Percentiles rank a stretch among this genome's conserved stretches.
Conservation (phyloP, 371 early-diverging fungal genomes). For the Saksenaea oblongispora region DNA sequence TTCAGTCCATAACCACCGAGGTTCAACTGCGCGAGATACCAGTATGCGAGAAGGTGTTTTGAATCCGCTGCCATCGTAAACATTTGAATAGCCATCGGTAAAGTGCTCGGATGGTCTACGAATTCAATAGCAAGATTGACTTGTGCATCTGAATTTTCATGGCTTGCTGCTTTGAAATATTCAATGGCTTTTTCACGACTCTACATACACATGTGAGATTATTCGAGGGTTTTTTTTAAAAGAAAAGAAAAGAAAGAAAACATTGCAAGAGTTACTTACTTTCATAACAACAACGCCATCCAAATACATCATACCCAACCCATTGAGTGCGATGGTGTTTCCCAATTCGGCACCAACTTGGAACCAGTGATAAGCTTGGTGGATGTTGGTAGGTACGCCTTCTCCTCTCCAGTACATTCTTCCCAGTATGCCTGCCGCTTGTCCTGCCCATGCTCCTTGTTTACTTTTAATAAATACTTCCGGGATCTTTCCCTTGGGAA, state of each 20-base stretch:
- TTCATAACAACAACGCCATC: slow-evolving; percentile 63
- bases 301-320: slow-evolving; percentile 83
- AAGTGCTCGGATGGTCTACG: slow-evolving; percentile 28
- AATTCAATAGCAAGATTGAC: slow-evolving; percentile 55
- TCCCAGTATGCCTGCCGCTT: slow-evolving; percentile 82
- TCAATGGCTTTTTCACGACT: slow-evolving; percentile 55
- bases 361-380: slow-evolving; percentile 78
- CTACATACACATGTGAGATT: slow-evolving; percentile 1
- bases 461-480: slow-evolving; percentile 22
- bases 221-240: slow-evolving; percentile 2
- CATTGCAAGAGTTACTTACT: too few relatives aligned
- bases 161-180: slow-evolving; percentile 67
- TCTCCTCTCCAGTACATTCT: slow-evolving; percentile 93
- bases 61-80: slow-evolving; percentile 50
- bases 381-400: slow-evolving; percentile 64
- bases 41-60: slow-evolving; percentile 75
- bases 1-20: slow-evolving; percentile 39
- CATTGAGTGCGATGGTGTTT: slow-evolving; percentile 67
- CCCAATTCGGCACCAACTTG: slow-evolving; percentile 61
- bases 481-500: slow-evolving; percentile 24
- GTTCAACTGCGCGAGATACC: slow-evolving; percentile 73
- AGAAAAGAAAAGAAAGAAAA: too few relatives aligned
- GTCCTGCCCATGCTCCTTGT: slow-evolving; percentile 45
- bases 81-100: slow-evolving; percentile 31
- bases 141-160: slow-evolving; percentile 61